Evolutionary conservation across 805 yeast genomes (phyloP).

Genomic region (Candida yuanshanica): DNA sequence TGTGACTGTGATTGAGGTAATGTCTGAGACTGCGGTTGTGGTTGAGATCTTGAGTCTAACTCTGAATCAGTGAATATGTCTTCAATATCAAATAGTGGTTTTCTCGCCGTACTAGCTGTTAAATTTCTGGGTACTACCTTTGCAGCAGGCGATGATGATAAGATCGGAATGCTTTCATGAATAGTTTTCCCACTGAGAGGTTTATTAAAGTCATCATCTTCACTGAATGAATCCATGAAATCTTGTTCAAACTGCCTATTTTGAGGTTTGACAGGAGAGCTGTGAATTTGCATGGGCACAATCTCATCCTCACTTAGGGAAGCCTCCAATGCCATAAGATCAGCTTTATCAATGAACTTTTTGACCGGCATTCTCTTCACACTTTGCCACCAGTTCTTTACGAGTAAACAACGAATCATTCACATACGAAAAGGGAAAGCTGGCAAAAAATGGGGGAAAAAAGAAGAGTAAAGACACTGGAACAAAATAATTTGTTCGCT

Average conservation of each 20-base stretch:
- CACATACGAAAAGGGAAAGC: too few relatives aligned
- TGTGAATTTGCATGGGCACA: neutral
- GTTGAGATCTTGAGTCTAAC: neutral
- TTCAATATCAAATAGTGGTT: conserved; percentile 5
- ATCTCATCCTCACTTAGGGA: neutral
- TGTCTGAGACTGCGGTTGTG: neutral
- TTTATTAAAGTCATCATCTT: conserved; percentile 2
- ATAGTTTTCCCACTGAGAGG: neutral
- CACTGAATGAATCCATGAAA: conserved; percentile 12
- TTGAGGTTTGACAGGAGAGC: conserved; percentile 8
- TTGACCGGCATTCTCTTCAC: neutral
- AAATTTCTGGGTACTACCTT: neutral
- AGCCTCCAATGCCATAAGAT: neutral
- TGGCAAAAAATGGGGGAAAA: too few relatives aligned
- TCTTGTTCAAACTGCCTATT: conserved; percentile 16
- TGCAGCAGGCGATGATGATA: neutral
- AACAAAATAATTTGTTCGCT: too few relatives aligned
- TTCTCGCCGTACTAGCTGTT: neutral
- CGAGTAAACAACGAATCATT: neutral
- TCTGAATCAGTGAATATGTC: conserved; percentile 8
- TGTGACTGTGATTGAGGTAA: neutral
- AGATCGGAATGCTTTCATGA: neutral
- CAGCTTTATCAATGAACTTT: neutral
- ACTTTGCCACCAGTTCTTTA: neutral
- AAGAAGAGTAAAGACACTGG: too few relatives aligned